phyloP scores from a whole-genome alignment of 176 grass and related monocot genomes.

The Lolium perenne region DNA sequence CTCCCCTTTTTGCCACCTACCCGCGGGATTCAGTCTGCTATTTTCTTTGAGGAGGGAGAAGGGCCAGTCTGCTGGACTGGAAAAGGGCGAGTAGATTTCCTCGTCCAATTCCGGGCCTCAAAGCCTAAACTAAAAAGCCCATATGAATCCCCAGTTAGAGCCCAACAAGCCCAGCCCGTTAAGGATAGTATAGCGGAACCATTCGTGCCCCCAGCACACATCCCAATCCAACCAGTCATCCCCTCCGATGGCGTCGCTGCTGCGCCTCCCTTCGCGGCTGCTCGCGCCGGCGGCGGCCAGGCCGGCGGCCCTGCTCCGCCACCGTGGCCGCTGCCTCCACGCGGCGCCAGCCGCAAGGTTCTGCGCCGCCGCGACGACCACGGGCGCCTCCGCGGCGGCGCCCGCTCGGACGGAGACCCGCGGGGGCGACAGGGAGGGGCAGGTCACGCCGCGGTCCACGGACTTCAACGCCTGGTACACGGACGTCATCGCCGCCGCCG shows the following conservation, averaged over 20 bases:
- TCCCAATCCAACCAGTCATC: conserved; percentile 34
- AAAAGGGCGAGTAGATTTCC: no score
- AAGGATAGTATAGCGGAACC: not conserved
- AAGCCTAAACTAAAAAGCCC: not conserved
- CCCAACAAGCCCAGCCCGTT: conserved; percentile 20
- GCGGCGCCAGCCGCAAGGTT: conserved; percentile 14
- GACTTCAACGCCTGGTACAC: conserved; percentile 98
- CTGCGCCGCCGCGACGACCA: conserved; percentile 46
- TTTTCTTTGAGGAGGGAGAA: no score
- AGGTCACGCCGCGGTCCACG: conserved; percentile 78
- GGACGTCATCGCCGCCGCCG: conserved; percentile 84
- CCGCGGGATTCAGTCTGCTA: no score
- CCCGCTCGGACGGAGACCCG: conserved; percentile 46
- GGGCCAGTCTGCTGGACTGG: no score
- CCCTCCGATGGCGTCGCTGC: conserved; percentile 67
- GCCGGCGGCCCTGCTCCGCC: conserved; percentile 50
- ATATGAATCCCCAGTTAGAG: not conserved
- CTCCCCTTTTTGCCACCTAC: no score
- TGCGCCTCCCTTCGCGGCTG: conserved; percentile 69
- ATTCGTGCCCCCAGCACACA: not conserved
- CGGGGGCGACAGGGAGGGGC: conserved; percentile 65
- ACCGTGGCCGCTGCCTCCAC: conserved; percentile 9
- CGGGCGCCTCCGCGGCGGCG: conserved; percentile 43
- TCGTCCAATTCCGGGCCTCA: no score
- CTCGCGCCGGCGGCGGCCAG: conserved; percentile 51